phyloP scores from a whole-genome alignment of 2,329 filamentous ascomycete species.

The Hymenoscyphus linearis region DNA sequence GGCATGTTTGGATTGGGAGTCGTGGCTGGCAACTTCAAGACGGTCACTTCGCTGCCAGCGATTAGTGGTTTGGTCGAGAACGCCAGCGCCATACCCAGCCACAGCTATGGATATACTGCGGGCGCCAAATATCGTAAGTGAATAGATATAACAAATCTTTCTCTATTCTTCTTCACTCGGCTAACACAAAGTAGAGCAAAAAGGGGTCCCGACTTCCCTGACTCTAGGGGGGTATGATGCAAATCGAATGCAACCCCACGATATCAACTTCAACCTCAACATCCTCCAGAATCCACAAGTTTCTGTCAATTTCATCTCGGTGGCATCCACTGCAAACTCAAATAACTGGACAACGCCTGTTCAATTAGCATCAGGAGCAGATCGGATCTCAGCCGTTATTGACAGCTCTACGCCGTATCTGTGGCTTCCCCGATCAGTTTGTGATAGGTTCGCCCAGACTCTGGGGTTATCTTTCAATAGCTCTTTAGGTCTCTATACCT shows the following conservation, averaged over 20 bases:
- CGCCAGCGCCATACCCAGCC: constrained; percentile 58
- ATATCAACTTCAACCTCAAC: constrained; percentile 53
- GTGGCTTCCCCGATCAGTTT: constrained; percentile 56
- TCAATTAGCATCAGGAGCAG: constrained; percentile 18
- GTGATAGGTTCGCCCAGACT: constrained; percentile 57
- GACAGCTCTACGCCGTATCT: constrained; percentile 61
- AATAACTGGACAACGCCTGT: constrained; percentile 49
- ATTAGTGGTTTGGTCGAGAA: constrained; percentile 54
- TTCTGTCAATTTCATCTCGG: constrained; percentile 23
- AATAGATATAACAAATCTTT: background rate
- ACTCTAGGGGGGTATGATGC: constrained; percentile 68
- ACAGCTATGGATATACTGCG: constrained; percentile 71
- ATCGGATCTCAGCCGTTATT: constrained; percentile 36
- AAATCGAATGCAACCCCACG: constrained; percentile 55
- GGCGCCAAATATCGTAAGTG: constrained; percentile 65
- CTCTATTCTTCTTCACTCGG: background rate
- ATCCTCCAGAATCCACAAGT: constrained; percentile 41
- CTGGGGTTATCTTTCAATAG: constrained; percentile 63
- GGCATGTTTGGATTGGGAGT: constrained; percentile 55
- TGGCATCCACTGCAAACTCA: constrained; percentile 31
- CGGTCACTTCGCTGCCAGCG: constrained; percentile 44
- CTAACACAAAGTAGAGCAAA: constrained; percentile 35
- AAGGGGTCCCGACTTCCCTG: constrained; percentile 49
- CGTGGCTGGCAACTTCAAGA: constrained; percentile 47
- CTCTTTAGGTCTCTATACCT: constrained; percentile 58